Conservation (phyloP, 345 rosid genomes). For the Eucalyptus globulus region DNA sequence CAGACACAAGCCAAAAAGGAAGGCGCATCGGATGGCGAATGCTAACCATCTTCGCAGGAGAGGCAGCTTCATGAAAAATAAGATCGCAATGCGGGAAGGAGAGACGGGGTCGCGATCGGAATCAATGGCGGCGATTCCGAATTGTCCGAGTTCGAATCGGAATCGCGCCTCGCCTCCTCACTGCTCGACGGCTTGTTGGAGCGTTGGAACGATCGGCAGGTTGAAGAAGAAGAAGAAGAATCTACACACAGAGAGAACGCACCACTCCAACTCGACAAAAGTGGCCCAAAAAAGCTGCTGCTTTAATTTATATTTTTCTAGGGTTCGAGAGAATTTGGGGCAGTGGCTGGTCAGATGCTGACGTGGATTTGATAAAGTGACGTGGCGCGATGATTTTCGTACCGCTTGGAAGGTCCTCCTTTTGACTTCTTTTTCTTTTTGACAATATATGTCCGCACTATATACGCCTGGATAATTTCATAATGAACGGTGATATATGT, state of each 20-base stretch:
- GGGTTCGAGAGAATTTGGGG: background rate
- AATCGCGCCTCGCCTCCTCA: background rate
- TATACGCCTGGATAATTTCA: background rate
- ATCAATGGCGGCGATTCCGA: background rate
- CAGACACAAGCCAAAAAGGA: background rate
- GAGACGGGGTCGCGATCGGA: background rate
- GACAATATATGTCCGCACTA: background rate
- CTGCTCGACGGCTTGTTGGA: background rate
- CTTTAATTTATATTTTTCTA: background rate
- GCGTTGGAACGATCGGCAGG: background rate
- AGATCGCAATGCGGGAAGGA: background rate
- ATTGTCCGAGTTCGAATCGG: background rate
- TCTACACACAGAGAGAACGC: background rate
- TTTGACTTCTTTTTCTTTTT: background rate
- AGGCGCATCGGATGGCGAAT: background rate
- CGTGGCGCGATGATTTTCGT: background rate
- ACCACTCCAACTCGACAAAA: background rate
- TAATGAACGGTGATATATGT: background rate
- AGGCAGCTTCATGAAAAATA: background rate
- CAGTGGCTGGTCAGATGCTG: background rate
- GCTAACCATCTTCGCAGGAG: background rate
- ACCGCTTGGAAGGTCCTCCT: background rate
- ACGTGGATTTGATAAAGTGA: background rate
- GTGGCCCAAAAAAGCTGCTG: background rate
- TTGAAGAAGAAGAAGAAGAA: background rate